Base-by-base conservation (phyloP, 768 basidiomycete genomes). In the Lentinula edodes region DNA sequence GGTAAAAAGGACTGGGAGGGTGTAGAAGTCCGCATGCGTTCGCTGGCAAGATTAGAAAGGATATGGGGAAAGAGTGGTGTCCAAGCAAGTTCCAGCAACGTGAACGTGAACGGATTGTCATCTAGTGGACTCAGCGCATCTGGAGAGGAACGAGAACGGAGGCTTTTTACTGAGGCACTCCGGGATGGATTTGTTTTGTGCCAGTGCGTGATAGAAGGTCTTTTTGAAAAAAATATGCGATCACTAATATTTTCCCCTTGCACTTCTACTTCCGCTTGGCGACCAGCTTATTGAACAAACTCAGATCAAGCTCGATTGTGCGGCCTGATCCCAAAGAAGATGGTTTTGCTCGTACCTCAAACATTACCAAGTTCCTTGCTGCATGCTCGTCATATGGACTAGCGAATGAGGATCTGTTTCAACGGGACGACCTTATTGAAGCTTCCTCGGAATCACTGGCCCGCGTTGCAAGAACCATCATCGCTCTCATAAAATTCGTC, bases 161-260 rank as follows among this genome's bases (percentile, higher is more conserved):
- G 78, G 58, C 71, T 84, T 36, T 96, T 95, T 67, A 77, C 80
- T 38, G 91, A 94, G 58, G 86, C 90, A 0, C 70, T 95, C 60
- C 75, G 85, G 66, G 94, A 96, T 75, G 94, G 94, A 1, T 89
- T 87, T 71, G 83, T 95, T 20, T 80, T 96, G 23, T 95, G 94
- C 85, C 88, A 91, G 94, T 95, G 69, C 76, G 93, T 86, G 39
- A 34, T 64, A 56, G 43, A 46, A 61, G 18, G 32, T 65, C 60
- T 51, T 56, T 43, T 54, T 61, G 18, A 52, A 23, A 41, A 6
- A 6, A 28, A 28, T 28, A 28, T 28, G 28, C 6, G 42, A n/a
- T 13, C 42, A n/a, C 42, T 43, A 16, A 43, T 58, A 65, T 55
- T 65, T 45, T 70, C 60, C 62, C 16, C 46, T 48, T 16, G 20